Evolutionary conservation across 225 moss, liverwort and hornwort species (phyloP).

Genomic region (Sphagnum contortum): DNA sequence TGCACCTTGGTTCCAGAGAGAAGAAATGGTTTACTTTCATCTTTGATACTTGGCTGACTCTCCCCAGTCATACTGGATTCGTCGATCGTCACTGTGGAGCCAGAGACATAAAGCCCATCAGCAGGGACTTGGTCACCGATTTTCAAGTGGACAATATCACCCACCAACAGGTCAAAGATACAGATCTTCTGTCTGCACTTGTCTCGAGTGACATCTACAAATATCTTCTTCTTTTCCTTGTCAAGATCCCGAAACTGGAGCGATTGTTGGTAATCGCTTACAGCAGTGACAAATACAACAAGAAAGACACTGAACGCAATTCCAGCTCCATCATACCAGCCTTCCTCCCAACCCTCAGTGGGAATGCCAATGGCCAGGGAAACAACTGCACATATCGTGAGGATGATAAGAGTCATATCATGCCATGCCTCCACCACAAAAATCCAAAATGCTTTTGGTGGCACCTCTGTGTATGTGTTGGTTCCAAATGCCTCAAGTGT

Average conservation of each 20-base stretch:
- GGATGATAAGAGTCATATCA: constrained; percentile 13
- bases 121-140: constrained; percentile 19
- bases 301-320: constrained; percentile 13
- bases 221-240: constrained; percentile 19
- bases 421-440: constrained; percentile 15
- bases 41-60: constrained; percentile 68
- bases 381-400: constrained; percentile 10
- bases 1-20: constrained; percentile 73
- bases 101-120: constrained; percentile 9
- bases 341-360: constrained; percentile 40
- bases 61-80: constrained; percentile 92
- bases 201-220: constrained; percentile 7
- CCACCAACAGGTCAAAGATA: constrained; percentile 13
- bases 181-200: constrained; percentile 6
- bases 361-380: constrained; percentile 14
- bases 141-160: constrained; percentile 13
- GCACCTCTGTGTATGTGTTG: constrained; percentile 15
- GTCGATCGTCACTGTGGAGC: constrained; percentile 11
- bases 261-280: constrained; percentile 14
- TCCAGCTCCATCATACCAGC: constrained; percentile 19
- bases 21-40: constrained; percentile 51
- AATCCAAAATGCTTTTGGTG: constrained; percentile 10
- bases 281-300: constrained; percentile 19
- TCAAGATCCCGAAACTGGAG: constrained; percentile 16
- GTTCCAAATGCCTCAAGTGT: constrained; percentile 10